Evolutionary conservation across 306 rosid species (phyloP), one percentile per base, ranked within the genome.

Genomic region (Urtica urens): DNA sequence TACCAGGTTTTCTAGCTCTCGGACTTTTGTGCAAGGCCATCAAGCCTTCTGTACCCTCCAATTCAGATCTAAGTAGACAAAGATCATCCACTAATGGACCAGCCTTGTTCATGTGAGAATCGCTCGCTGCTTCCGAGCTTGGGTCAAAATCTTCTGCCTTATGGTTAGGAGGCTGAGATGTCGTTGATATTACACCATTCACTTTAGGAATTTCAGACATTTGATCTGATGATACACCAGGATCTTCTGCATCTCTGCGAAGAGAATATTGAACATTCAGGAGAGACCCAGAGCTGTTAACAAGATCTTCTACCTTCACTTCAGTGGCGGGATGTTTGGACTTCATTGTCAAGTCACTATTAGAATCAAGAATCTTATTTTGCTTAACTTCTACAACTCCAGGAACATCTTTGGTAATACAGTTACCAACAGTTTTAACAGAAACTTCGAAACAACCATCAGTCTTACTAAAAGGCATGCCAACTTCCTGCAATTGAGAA

Each of bases 401-500:
- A 59, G 63, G 41, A 41, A 51, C 62, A 69, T 31, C 74, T 61
- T 59, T 66, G 10, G 33, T 16, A 23, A 68, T 69, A 51, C 74
- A 71, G 74, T 72, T 64, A 33, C 12, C 55, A 24, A 41, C 6
- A 13, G 59, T 69, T 72, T 62, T 71, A 48, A 49, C 75, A 33
- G 60, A 60, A 17, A 46, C 68, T 49, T 41, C 48, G 31, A 35
- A 4, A 34, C 55, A 42, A 55, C 43, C 63, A 37, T 60, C 77
- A 33, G 55, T 35, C 15, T 16, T 13, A 41, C 46, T 60, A 50
- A 42, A 50, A 69, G 46, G 66, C 69, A 15, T 55, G 60, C 76
- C 69, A 68, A 74, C 37, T 59, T 72, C 99, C 84, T 77, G 58
- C 54, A 64, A 45, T 69, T 63, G 39, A 60, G 65, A 59, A 49